phyloP scores from a whole-genome alignment of 108 stramenopile species.

The Fistulifera pelliculosa region DNA sequence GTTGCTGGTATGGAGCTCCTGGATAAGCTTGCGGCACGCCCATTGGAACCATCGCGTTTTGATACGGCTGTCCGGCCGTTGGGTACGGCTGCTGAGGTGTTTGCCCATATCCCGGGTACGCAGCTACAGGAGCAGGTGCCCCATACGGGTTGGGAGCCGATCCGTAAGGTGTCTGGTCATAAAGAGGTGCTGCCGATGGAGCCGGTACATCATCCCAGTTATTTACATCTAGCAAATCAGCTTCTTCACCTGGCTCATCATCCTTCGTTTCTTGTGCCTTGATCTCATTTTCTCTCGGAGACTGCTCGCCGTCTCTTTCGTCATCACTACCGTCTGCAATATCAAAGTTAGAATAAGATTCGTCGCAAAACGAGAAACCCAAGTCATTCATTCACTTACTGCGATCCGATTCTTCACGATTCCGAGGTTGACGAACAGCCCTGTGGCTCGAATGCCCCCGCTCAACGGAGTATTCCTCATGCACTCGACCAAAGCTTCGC shows the following conservation, averaged over 20 bases:
- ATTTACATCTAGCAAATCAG: slow-evolving; percentile 12
- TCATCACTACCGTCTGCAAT: neutral
- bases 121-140: neutral
- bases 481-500: slow-evolving; percentile 69
- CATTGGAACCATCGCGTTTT: slow-evolving; percentile 4
- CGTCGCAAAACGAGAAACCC: no score
- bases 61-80: neutral
- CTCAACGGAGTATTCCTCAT: slow-evolving; percentile 71
- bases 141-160: neutral
- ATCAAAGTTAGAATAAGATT: no score
- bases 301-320: neutral
- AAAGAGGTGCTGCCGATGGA: neutral
- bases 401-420: neutral
- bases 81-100: neutral
- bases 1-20: slow-evolving; percentile 14
- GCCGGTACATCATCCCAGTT: slow-evolving; percentile 13
- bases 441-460: slow-evolving; percentile 44
- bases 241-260: slow-evolving; percentile 4
- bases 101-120: neutral
- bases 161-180: neutral
- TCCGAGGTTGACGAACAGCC: slow-evolving; percentile 27
- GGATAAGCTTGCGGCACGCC: slow-evolving; percentile 8
- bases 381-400: neutral
- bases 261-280: slow-evolving; percentile 1
- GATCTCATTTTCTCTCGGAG: slow-evolving; percentile 5